Base-by-base conservation (phyloP, 768 basidiomycete genomes). In the Brasilioporus rufonigricans region DNA sequence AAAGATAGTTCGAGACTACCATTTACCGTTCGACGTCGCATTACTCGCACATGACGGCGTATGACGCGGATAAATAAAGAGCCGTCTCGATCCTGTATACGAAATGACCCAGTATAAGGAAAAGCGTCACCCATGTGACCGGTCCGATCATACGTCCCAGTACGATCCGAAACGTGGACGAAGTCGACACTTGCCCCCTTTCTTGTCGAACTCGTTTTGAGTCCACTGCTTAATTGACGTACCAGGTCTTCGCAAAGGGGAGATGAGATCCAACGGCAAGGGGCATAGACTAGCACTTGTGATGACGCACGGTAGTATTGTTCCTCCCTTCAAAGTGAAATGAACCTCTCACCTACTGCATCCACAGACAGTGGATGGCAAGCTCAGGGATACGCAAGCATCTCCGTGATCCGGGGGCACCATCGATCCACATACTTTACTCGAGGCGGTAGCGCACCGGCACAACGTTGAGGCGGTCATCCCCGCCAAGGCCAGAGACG, bases 151-250 rank as follows among this genome's bases (percentile, higher is more conserved):
- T 5, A 27, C n/a, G 26, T 40, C 32, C 9, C 35, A 18, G 29
- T 19, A 14, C 12, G 44, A 52, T 51, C 49, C 27, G 46, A 52
- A 57, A 57, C 50, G 40, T 24, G 47, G 24, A 27, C 44, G 26
- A 23, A 29, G 36, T 44, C 27, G 49, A 57, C 29, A 26, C 33
- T 11, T 35, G 21, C 39, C 27, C 36, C 3, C 38, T 13, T 19
- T 1, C 1, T 41, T n/a, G 39, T 49, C 38, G 27, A 35, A 44
- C 53, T 9, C 24, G n/a, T 43, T 52, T 29, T 38, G n/a, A 32
- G 26, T 16, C 29, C 18, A 24, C 43, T 16, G 39, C 23, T 26
- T 21, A 12, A 32, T 47, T 31, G 45, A 33, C 41, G n/a, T 7
- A 13, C 21, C 32, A 12, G 21, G 23, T n/a, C 32, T 31, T 27